phyloP scores from a whole-genome alignment of 1,284 basidiomycete species.

The Amylostereum chailletii region DNA sequence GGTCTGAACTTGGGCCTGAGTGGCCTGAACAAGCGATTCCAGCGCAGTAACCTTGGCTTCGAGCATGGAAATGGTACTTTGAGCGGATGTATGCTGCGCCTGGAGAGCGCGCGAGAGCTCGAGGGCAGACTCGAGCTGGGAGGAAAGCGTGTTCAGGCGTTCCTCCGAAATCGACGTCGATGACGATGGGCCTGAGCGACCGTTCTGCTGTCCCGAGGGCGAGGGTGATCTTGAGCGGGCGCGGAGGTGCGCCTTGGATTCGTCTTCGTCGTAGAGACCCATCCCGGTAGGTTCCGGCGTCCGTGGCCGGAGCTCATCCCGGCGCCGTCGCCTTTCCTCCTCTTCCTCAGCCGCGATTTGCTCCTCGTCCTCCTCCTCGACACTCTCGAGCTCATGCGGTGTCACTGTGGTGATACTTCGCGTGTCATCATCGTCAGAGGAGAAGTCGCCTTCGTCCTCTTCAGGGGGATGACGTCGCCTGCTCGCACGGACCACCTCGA shows the following conservation, averaged over 20 bases:
- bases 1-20: conserved; percentile 31
- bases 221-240: conserved; percentile 14
- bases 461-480: conserved; percentile 18
- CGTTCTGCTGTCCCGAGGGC: conserved; percentile 6
- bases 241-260: conserved; percentile 15
- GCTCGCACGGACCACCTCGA: conserved; percentile 18
- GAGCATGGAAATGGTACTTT: conserved; percentile 68
- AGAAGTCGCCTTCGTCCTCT: conserved; percentile 31
- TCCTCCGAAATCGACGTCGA: conserved; percentile 39
- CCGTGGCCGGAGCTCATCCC: conserved; percentile 55
- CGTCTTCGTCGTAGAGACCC: conserved; percentile 48
- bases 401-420: conserved; percentile 56
- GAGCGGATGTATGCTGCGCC: conserved; percentile 72
- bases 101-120: conserved; percentile 70
- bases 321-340: conserved; percentile 38
- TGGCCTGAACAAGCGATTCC: conserved; percentile 45
- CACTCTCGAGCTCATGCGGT: conserved; percentile 62
- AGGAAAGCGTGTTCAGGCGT: conserved; percentile 65
- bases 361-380: conserved; percentile 70
- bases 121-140: conserved; percentile 73
- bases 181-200: conserved; percentile 13
- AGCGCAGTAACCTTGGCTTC: conserved; percentile 60
- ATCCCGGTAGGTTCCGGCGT: conserved; percentile 71
- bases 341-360: conserved; percentile 37
- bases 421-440: conserved; percentile 44